Base-by-base conservation (phyloP, 2,329 filamentous ascomycete genomes). In the Albifimbria verrucaria region DNA sequence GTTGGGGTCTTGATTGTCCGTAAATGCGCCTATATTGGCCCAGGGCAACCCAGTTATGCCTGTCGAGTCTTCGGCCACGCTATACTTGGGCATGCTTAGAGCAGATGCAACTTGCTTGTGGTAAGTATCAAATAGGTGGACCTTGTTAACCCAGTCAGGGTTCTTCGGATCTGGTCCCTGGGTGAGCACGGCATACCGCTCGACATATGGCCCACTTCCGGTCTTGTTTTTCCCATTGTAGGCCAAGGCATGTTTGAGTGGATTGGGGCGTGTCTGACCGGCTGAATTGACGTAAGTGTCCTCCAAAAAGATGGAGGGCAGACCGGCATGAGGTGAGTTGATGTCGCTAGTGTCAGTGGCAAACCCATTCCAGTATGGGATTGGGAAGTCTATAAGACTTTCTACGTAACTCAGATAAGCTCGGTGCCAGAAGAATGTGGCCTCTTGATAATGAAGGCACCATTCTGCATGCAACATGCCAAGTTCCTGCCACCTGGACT, bases 361-460 rank as follows among this genome's bases (percentile, higher is more conserved):
- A n/a, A 45, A 55, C 2, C 53, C 50, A 20, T 55, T 55, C 50
- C 50, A 55, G 15, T 55, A 55, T 5, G 53, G 53, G 3, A 55
- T 55, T 3, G 47, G 41, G 17, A 52, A 25, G 28, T 46, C 50
- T 22, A 55, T 55, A 1, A 52, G 25, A 6, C 52, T 48, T 25
- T 55, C 50, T 18, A 55, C 50, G 32, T 55, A 55, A n/a, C 21
- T 32, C 17, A 55, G 28, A 21, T 50, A 50, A 17, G 50, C 50
- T 20, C 53, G 46, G 15, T 55, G 53, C 53, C 53, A 55, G 2
- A 52, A 20, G 25, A 55, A 55, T 1, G 53, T 52, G 9, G 50
- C 53, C 32, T 52, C 53, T 24, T 55, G 50, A 17, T 55, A 55
- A 22, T 55, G 53, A 12, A 55, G 36, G 21, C 53, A 55, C 53